A percentile compares a stretch with the other conserved stretches of the same genome.
phyloP scores from a whole-genome alignment of 495 filamentous ascomycete species.

The Achaetomiella virescens region DNA sequence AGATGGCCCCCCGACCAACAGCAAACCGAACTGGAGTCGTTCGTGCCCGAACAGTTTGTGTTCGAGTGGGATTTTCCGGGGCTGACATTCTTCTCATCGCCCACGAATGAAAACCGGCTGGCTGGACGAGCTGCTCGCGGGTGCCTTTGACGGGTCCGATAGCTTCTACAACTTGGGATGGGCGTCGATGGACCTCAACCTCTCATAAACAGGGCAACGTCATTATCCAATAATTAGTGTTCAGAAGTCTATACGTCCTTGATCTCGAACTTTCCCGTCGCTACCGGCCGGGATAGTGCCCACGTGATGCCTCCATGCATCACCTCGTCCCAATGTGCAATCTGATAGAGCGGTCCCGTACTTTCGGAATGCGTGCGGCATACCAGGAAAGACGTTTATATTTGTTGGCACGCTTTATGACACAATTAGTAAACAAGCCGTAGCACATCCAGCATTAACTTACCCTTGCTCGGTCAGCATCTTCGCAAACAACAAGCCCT shows the following conservation, averaged over 20 bases:
- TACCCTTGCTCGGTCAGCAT: conserved; percentile 43
- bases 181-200: neutral
- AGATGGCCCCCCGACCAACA: neutral
- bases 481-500: conserved; percentile 41
- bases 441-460: too few relatives aligned
- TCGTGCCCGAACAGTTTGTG: neutral
- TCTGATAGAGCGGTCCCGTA: conserved; percentile 18
- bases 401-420: conserved; percentile 21
- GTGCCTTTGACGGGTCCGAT: neutral
- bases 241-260: neutral
- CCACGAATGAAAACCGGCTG: neutral
- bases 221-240: neutral
- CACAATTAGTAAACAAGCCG: neutral
- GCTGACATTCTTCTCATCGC: neutral
- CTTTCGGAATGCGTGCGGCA: conserved; percentile 22
- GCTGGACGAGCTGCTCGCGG: neutral
- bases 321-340: conserved; percentile 19
- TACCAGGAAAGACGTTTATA: conserved; percentile 26
- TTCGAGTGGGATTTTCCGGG: neutral
- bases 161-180: neutral
- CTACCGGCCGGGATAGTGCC: neutral
- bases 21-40: neutral
- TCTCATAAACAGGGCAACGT: neutral
- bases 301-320: neutral
- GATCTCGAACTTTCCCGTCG: neutral